These are phyloP conservation scores for Chlorella sp. DNA, from an alignment of 139 green algal genomes.

Conservation along the genomic window DNA sequence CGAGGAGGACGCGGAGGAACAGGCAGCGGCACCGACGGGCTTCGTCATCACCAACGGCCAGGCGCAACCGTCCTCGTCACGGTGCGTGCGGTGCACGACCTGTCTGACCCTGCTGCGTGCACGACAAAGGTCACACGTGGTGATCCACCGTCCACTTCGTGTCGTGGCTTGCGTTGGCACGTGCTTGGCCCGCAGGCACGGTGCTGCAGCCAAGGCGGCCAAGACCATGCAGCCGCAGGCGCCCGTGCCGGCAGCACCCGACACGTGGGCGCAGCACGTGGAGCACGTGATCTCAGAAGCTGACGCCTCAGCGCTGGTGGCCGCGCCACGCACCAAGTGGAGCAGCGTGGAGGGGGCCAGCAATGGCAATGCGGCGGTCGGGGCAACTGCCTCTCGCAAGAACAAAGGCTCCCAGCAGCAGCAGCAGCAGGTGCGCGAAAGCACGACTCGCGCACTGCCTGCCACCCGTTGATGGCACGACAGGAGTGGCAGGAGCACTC, in stretches of 20 bases:
- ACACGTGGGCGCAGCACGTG: conserved; percentile 26
- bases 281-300: conserved; percentile 17
- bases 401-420: too few species aligned
- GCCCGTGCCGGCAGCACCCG: not conserved
- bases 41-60: not conserved
- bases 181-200: not conserved
- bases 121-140: too few species aligned
- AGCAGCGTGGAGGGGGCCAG: too few species aligned
- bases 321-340: not conserved
- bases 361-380: too few species aligned
- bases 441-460: too few species aligned
- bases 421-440: not conserved
- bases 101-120: not conserved
- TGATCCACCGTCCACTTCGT: not conserved
- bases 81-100: not conserved
- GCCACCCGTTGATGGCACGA: too few species aligned
- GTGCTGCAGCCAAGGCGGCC: too few species aligned
- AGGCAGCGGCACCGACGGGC: not conserved
- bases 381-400: too few species aligned
- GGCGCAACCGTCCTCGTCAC: not conserved
- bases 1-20: not conserved
- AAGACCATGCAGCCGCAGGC: not conserved
- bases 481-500: too few species aligned
- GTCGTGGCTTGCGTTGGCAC: not conserved
- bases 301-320: conserved; percentile 15